These are phyloP conservation scores for Didymella sp. DNA, from an alignment of 2,329 filamentous ascomycete genomes.

Conservation along the genomic window DNA sequence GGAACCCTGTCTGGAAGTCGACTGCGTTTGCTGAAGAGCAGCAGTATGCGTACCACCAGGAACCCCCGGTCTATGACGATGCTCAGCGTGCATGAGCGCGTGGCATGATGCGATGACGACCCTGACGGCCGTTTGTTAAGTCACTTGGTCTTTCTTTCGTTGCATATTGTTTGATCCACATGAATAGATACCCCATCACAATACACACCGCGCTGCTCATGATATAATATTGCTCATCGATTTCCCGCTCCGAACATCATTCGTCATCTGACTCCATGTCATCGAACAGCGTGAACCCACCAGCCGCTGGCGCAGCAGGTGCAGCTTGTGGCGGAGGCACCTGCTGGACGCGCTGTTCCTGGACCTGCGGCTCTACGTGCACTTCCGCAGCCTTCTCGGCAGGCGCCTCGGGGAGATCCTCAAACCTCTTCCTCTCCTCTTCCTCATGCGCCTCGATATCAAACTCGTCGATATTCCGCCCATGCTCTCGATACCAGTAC, in stretches of 20 bases:
- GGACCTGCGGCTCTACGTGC: slow-evolving; percentile 5
- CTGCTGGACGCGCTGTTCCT: slow-evolving; percentile 9
- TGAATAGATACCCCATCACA: neutral
- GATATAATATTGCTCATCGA: neutral
- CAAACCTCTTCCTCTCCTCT: slow-evolving; percentile 23
- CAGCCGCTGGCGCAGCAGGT: slow-evolving; percentile 1
- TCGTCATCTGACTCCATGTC: slow-evolving; percentile 23
- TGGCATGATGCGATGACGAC: neutral
- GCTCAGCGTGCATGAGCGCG: slow-evolving; percentile 1
- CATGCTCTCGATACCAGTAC: slow-evolving; percentile 32
- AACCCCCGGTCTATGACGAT: neutral
- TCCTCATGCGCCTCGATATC: slow-evolving; percentile 34
- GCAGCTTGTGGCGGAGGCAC: neutral
- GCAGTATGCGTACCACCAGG: slow-evolving; percentile 10
- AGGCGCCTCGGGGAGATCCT: slow-evolving; percentile 2
- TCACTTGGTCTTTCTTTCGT: neutral
- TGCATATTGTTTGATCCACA: neutral
- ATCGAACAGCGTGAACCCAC: slow-evolving; percentile 21
- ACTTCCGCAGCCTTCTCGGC: neutral
- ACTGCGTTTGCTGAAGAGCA: neutral
- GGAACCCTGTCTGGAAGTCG: slow-evolving; percentile 6
- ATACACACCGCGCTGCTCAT: neutral
- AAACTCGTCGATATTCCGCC: slow-evolving; percentile 31
- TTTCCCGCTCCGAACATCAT: neutral
- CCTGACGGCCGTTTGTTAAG: neutral